Evolutionary conservation across 441 rosid species (phyloP).

Genomic region (Gossypium lobatum): DNA sequence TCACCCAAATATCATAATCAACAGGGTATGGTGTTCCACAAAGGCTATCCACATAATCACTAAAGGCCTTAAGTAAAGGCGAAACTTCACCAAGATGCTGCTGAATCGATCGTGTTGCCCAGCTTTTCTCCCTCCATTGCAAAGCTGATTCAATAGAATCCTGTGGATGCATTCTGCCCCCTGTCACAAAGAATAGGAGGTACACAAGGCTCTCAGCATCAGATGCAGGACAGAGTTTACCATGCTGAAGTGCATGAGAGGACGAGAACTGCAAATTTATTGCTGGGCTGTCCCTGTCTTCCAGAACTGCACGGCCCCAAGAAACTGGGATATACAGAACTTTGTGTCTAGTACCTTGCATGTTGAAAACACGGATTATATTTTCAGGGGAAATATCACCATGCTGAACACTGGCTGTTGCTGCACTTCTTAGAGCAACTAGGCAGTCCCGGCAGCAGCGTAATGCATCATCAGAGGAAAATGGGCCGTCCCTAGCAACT

Average conservation of each 20-base stretch:
- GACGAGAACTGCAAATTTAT: slow-evolving; percentile 61
- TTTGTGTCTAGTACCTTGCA: slow-evolving; percentile 19
- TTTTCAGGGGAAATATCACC: slow-evolving; percentile 60
- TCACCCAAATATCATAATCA: slow-evolving; percentile 55
- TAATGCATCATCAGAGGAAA: slow-evolving; percentile 43
- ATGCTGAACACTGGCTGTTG: slow-evolving; percentile 46
- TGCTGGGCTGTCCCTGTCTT: slow-evolving; percentile 56
- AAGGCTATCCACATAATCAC: slow-evolving; percentile 63
- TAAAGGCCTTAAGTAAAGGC: slow-evolving; percentile 57
- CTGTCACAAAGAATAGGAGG: slow-evolving; percentile 40
- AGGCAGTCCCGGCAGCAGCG: slow-evolving; percentile 57
- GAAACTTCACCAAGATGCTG: slow-evolving; percentile 54
- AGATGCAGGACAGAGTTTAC: slow-evolving; percentile 59
- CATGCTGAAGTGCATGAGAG: slow-evolving; percentile 57
- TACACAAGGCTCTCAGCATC: slow-evolving; percentile 63
- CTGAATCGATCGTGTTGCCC: slow-evolving; percentile 53
- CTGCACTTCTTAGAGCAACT: slow-evolving; percentile 42
- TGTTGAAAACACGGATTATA: slow-evolving; percentile 31
- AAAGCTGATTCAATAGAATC: slow-evolving; percentile 61
- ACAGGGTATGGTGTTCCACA: slow-evolving; percentile 67
- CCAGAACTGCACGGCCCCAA: slow-evolving; percentile 66
- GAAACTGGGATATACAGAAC: slow-evolving; percentile 33
- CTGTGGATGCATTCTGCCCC: slow-evolving; percentile 43
- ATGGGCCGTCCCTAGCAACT: slow-evolving; percentile 37
- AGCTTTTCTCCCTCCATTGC: slow-evolving; percentile 63